Conservation (phyloP, 1,139 yeast genomes). For the Geotrichum cucujoidarum region DNA sequence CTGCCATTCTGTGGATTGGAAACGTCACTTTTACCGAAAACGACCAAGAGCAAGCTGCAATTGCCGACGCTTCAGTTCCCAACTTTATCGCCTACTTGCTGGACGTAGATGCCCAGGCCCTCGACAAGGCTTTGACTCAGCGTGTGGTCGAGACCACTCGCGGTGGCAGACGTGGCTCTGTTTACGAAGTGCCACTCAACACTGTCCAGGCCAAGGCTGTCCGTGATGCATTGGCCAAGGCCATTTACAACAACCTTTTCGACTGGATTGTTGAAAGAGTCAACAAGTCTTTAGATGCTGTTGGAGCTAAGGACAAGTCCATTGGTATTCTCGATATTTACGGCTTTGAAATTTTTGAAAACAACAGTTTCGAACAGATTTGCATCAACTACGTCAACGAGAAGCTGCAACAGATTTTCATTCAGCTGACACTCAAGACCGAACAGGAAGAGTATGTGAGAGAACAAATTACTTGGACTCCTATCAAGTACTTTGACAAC, state of each 20-base stretch:
- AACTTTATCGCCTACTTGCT: slow-evolving; percentile 88
- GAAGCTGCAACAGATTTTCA: slow-evolving; percentile 93
- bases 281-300: slow-evolving; percentile 59
- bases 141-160: slow-evolving; percentile 79
- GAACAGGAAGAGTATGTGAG: slow-evolving; percentile 97
- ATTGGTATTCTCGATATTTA: slow-evolving; percentile 96
- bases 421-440: slow-evolving; percentile 89
- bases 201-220: slow-evolving; percentile 91
- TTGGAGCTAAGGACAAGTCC: slow-evolving; percentile 54
- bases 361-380: slow-evolving; percentile 92
- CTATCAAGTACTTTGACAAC: slow-evolving; percentile 93
- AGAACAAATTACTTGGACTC: slow-evolving; percentile 96
- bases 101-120: slow-evolving; percentile 66
- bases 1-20: slow-evolving; percentile 92
- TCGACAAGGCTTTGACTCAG: slow-evolving; percentile 67
- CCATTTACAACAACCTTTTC: slow-evolving; percentile 83
- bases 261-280: slow-evolving; percentile 98
- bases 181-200: slow-evolving; percentile 91
- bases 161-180: slow-evolving; percentile 83
- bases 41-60: slow-evolving; percentile 71
- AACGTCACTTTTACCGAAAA: slow-evolving; percentile 82
- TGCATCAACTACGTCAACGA: slow-evolving; percentile 97
- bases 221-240: slow-evolving; percentile 92
- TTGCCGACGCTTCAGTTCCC: slow-evolving; percentile 82
- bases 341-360: slow-evolving; percentile 96